These are phyloP conservation scores for Cornus controversa DNA, from an alignment of 148 eudicot genomes.

Conservation along the genomic window DNA sequence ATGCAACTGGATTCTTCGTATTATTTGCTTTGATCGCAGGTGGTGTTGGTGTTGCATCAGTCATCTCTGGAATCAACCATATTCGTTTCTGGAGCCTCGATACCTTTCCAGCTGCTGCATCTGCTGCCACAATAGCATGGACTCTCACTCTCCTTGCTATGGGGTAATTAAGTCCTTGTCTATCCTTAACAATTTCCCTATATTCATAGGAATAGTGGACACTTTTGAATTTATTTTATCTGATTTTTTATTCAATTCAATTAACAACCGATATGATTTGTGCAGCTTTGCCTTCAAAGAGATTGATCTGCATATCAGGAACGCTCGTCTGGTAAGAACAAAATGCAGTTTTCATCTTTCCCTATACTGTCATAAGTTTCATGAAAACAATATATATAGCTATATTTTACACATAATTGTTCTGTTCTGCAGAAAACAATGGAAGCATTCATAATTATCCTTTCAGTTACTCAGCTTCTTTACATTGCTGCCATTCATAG, in stretches of 20 bases:
- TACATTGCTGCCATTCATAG: slow-evolving; percentile 53
- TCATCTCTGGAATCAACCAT: slow-evolving; percentile 58
- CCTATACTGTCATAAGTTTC: background rate
- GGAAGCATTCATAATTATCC: slow-evolving; percentile 80
- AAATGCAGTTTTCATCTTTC: background rate
- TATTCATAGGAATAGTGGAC: too few species aligned
- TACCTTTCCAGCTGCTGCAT: slow-evolving; percentile 49
- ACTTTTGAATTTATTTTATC: background rate
- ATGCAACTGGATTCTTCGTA: slow-evolving; percentile 89
- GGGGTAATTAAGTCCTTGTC: slow-evolving; percentile 59
- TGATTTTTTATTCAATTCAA: background rate
- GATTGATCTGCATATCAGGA: slow-evolving; percentile 54
- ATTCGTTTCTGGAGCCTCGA: slow-evolving; percentile 50
- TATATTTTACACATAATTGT: background rate
- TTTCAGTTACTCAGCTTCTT: slow-evolving; percentile 61
- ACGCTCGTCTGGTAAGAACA: slow-evolving; percentile 52
- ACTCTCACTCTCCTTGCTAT: slow-evolving; percentile 75
- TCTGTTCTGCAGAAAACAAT: slow-evolving; percentile 56
- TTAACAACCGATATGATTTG: background rate
- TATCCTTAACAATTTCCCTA: too few species aligned
- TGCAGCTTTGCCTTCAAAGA: slow-evolving; percentile 82
- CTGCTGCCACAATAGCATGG: slow-evolving; percentile 82
- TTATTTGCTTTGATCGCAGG: slow-evolving; percentile 72
- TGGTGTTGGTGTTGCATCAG: slow-evolving; percentile 73
- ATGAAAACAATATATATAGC: background rate